phyloP scores from a whole-genome alignment of 75 land plant genomes.

The Picea sitchensis region DNA sequence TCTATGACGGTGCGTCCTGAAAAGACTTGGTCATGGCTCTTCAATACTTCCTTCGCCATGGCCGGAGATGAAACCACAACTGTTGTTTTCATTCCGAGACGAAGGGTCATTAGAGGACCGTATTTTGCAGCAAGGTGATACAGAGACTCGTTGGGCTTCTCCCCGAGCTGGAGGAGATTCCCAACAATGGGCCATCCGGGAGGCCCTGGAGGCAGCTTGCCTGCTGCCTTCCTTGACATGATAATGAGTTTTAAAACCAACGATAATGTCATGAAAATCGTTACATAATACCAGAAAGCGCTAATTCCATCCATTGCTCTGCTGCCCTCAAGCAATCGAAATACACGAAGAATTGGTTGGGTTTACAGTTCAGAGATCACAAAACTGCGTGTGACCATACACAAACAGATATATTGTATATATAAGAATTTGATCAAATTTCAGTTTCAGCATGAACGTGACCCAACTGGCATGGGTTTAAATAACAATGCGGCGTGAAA shows the following conservation, averaged over 20 bases:
- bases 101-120: constrained; percentile 19
- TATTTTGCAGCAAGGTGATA: constrained; percentile 11
- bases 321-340: too few relatives aligned
- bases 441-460: too few relatives aligned
- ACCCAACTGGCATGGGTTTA: too few relatives aligned
- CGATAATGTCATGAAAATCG: too few relatives aligned
- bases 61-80: constrained; percentile 16
- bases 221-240: not conserved
- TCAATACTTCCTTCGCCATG: constrained; percentile 18
- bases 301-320: too few relatives aligned
- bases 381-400: too few relatives aligned
- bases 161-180: constrained; percentile 14
- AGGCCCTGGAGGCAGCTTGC: constrained; percentile 20
- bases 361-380: too few relatives aligned
- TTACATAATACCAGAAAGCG: too few relatives aligned
- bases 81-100: constrained; percentile 10
- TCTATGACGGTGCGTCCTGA: constrained; percentile 10
- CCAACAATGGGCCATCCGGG: constrained; percentile 17
- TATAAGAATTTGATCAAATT: too few relatives aligned
- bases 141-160: constrained; percentile 13
- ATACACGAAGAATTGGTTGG: too few relatives aligned
- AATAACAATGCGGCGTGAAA: too few relatives aligned
- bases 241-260: not conserved
- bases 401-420: too few relatives aligned
- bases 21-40: constrained; percentile 14